Base-by-base conservation (phyloP, 2,329 filamentous ascomycete species). In the Talaromyces sp. region DNA sequence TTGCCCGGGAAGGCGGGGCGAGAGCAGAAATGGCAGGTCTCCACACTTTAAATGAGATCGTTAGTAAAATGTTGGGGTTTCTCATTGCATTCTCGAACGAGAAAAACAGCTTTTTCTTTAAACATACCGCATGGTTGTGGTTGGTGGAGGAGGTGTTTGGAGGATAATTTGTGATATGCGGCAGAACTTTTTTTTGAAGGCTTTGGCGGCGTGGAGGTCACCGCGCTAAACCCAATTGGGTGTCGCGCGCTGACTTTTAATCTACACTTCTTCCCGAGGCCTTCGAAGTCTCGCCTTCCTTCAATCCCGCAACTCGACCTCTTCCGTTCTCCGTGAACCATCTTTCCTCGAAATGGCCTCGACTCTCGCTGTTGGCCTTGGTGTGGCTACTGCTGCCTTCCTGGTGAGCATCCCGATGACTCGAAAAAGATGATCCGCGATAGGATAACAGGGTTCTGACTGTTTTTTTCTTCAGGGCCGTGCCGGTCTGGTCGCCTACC, bases 401-500 rank as follows among this genome's bases (percentile, higher is more conserved):
- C 81, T 99, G 61, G 93, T 97, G 77, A 63, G 84, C 36, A 8
- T 37, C 10, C 30, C 10, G 29, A 17, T 16, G 17, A n/a, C n/a
- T 43, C 19, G 9, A 13, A 44, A 17, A 8, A 13, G 3, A 19
- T 20, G 13, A 20, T 10, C 2, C 20, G n/a, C 6, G 3, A 19
- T 13, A 9, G 36, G 14, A 33, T 40, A n/a, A 39, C n/a, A 42
- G 36, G 37, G 19, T 36, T 47, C 51, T 63, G 40, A 58, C 50
- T 55, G 49, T 55, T 65, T 41, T 43, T 20, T 32, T 43, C 19
- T 49, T 52, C 67, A 97, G 91, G 93, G 94, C 62, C 90, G 94
- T 70, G 93, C 94, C 55, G 93, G 92, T 66, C 83, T 96, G 35
- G 89, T 97, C 67, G 94, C 94, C 64, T 84, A 92, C 74, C 86